These are phyloP conservation scores for Apiospora pterosperma DNA, from an alignment of 2,329 filamentous ascomycete genomes.

Conservation along the genomic window DNA sequence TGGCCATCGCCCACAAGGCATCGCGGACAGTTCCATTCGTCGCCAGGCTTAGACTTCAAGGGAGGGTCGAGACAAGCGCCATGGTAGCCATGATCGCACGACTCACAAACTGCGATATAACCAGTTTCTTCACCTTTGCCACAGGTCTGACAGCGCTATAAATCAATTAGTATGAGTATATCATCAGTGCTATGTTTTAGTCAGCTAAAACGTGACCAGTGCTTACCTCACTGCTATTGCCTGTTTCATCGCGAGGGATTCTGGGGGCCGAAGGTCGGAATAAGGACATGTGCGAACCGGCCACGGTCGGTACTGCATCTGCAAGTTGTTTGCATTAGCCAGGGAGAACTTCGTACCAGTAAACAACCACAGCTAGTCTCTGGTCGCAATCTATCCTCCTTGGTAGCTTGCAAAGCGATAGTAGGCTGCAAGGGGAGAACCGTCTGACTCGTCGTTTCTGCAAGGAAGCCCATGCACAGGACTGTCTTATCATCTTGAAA, in stretches of 20 bases:
- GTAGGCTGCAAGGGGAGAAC: not conserved
- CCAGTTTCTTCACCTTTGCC: slow-evolving; percentile 71
- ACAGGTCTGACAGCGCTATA: slow-evolving; percentile 79
- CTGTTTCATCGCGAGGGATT: slow-evolving; percentile 52
- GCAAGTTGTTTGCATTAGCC: slow-evolving; percentile 34
- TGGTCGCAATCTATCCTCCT: not conserved
- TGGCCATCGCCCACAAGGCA: slow-evolving; percentile 95
- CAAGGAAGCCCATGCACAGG: not conserved
- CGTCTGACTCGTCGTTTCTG: not conserved
- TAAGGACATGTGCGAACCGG: slow-evolving; percentile 94
- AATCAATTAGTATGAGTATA: slow-evolving; percentile 13
- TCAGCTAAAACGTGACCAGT: not conserved
- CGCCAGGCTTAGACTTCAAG: slow-evolving; percentile 70
- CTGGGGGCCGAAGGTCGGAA: slow-evolving; percentile 78
- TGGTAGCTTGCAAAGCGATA: not conserved
- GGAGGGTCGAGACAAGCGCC: slow-evolving; percentile 86
- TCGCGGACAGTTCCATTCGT: slow-evolving; percentile 93
- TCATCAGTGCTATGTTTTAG: not conserved
- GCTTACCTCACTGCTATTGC: slow-evolving; percentile 40
- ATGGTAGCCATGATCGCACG: slow-evolving; percentile 86
- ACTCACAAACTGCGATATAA: slow-evolving; percentile 79
- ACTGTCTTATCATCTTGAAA: not conserved
- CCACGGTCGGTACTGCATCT: slow-evolving; percentile 76
- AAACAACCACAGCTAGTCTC: slow-evolving; percentile 4
- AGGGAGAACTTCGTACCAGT: slow-evolving; percentile 19